Conservation (phyloP, 2,329 filamentous ascomycete genomes). For the Biscogniauxia marginata region DNA sequence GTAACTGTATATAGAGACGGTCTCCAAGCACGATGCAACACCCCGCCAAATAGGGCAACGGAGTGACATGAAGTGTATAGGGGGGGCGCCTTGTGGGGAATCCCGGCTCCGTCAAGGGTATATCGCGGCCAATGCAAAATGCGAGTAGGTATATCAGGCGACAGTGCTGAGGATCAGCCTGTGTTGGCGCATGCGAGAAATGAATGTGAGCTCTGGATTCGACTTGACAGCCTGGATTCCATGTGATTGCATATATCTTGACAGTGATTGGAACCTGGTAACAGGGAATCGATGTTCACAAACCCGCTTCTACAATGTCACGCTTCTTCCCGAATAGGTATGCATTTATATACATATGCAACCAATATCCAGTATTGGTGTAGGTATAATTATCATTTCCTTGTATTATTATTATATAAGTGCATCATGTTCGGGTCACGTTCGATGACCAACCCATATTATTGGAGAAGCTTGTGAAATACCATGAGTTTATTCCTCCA, state of each 20-base stretch:
- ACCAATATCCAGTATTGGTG: background rate
- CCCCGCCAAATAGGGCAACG: conserved; percentile 20
- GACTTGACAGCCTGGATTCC: too few species aligned
- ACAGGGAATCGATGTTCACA: background rate
- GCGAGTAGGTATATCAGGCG: background rate
- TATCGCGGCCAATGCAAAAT: background rate
- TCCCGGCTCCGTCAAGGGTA: background rate
- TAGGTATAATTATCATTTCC: background rate
- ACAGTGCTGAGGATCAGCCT: background rate
- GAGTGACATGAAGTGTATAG: conserved; percentile 13
- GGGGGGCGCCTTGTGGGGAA: conserved; percentile 4
- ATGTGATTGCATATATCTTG: background rate
- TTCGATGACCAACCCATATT: background rate
- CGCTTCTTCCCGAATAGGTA: background rate
- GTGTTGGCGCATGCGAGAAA: background rate
- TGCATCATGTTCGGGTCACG: background rate
- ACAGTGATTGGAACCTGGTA: conserved; percentile 1
- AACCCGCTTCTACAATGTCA: background rate
- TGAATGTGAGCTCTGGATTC: background rate
- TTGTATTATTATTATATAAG: background rate
- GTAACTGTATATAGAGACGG: conserved; percentile 8
- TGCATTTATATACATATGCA: background rate
- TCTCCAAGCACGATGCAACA: conserved; percentile 22
- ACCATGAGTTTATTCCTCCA: background rate
- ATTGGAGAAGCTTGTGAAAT: background rate